phyloP scores from a whole-genome alignment of 148 eudicot genomes.

The Diospyros kaki region DNA sequence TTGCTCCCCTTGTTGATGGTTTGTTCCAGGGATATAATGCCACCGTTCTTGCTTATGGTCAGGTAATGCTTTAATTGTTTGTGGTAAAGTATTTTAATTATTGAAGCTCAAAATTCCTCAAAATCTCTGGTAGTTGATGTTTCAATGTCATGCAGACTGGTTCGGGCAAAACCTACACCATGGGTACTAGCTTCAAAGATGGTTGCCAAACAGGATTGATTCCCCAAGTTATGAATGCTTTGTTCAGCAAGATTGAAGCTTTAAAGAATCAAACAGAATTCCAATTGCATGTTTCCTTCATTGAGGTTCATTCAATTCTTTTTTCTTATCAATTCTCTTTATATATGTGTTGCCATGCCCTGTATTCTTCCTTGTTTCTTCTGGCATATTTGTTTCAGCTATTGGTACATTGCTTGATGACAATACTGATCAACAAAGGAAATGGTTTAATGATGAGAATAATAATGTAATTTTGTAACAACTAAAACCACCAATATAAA shows the following conservation, averaged over 20 bases:
- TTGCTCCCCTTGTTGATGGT: conserved; percentile 93
- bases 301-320: conserved; percentile 57
- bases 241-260: conserved; percentile 76
- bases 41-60: conserved; percentile 98
- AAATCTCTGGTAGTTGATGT: conserved; percentile 12
- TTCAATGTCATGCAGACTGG: conserved; percentile 70
- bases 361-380: not conserved
- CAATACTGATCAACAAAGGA: not conserved
- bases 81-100: not conserved
- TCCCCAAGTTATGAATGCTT: conserved; percentile 81
- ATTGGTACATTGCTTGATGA: not conserved
- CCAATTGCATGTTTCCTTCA: conserved; percentile 92
- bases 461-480: not conserved
- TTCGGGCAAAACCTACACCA: conserved; percentile 98
- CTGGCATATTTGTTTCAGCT: not conserved
- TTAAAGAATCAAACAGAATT: conserved; percentile 72
- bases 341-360: not conserved
- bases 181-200: conserved; percentile 90
- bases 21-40: conserved; percentile 98
- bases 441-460: not conserved
- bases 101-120: conserved; percentile 4
- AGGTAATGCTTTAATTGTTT: conserved; percentile 40
- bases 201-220: conserved; percentile 71
- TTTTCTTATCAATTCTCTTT: not conserved
- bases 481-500: too few relatives aligned